Base-by-base conservation (phyloP, 768 basidiomycete species). In the Boletus rex-veris region DNA sequence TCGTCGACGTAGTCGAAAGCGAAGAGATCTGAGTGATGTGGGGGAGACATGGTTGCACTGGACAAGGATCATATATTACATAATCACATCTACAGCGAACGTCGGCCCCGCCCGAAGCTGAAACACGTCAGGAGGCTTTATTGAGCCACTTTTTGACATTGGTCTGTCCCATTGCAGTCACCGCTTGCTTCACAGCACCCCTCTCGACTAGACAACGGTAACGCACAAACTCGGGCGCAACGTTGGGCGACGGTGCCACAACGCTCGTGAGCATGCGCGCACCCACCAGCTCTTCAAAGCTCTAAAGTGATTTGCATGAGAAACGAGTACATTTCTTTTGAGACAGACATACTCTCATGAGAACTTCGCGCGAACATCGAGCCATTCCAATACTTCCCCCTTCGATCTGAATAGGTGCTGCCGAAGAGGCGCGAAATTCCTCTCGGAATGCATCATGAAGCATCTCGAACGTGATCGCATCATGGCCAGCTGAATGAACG, bases 401-500 rank as follows among this genome's bases (percentile, higher is more conserved):
- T 58, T 83, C 82, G 40, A 90, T 67, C 48, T 86, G 84, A 18
- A 92, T 80, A 1, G 91, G 90, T 0, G 89, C 88, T 8, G 85
- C 81, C 10, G 78, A 76, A 7, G 89, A 87, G 19, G 83, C 77
- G 19, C 86, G 83, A 18, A 88, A 79, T 70, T 90, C 88, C 56
- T 85, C 80, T 19, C 83, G 81, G 66, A 94, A 93, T 31, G 78
- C 76, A 48, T 91, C 89, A 57, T 88, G 79, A 8, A 96, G 79
- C 85, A 95, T 92, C 62, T 95, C 92, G 65, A 98, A 96, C 30
- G 90, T 98, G 71, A 97, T 85, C 14, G 74, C 73, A 18, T 87
- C 77, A 54, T 93, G 86, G 0, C 94, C 94, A 7, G 83, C 82
- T 10, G 84, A 85, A 24, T 83, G 73, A 5, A 84, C 77, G 64